A percentile compares a stretch with the other conserved stretches of the same genome.
Evolutionary conservation across 495 filamentous ascomycete species (phyloP).

Genomic region (Penicillium atrosanguineum): DNA sequence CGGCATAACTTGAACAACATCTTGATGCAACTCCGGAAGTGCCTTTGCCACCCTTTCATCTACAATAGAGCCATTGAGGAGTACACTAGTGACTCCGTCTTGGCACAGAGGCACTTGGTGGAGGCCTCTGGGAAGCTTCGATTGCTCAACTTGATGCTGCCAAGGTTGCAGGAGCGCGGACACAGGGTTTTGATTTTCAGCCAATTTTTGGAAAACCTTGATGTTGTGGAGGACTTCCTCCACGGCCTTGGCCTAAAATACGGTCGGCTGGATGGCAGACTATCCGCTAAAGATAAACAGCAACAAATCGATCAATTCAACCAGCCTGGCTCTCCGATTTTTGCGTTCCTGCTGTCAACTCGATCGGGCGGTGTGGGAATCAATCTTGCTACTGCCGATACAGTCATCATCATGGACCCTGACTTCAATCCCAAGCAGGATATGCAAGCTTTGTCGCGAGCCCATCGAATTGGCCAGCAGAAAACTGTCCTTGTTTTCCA

Average conservation of each 20-base stretch:
- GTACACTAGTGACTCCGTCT: slow-evolving; percentile 45
- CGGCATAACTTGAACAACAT: slow-evolving; percentile 85
- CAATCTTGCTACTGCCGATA: slow-evolving; percentile 95
- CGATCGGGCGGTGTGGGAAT: slow-evolving; percentile 95
- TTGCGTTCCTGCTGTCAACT: slow-evolving; percentile 90
- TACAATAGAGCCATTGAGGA: slow-evolving; percentile 91
- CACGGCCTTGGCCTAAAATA: slow-evolving; percentile 64
- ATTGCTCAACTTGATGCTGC: slow-evolving; percentile 83
- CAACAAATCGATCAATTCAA: slow-evolving; percentile 93
- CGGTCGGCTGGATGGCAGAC: slow-evolving; percentile 81
- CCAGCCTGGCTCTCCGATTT: slow-evolving; percentile 73
- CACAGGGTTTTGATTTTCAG: slow-evolving; percentile 95
- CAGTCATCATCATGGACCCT: slow-evolving; percentile 96
- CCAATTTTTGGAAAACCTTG: slow-evolving; percentile 87
- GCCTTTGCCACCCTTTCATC: slow-evolving; percentile 91
- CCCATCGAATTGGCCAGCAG: slow-evolving; percentile 92
- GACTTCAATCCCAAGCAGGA: slow-evolving; percentile 99
- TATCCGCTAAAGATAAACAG: slow-evolving; percentile 81
- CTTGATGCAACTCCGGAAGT: slow-evolving; percentile 91
- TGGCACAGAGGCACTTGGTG: slow-evolving; percentile 74
- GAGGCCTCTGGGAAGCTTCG: slow-evolving; percentile 90
- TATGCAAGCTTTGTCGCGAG: slow-evolving; percentile 89
- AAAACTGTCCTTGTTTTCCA: slow-evolving; percentile 96
- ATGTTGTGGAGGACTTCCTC: slow-evolving; percentile 89
- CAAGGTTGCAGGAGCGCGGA: slow-evolving; percentile 82